Evolutionary conservation across 352 stramenopile genomes (phyloP).

Genomic region (Globisporangium ultimum): DNA sequence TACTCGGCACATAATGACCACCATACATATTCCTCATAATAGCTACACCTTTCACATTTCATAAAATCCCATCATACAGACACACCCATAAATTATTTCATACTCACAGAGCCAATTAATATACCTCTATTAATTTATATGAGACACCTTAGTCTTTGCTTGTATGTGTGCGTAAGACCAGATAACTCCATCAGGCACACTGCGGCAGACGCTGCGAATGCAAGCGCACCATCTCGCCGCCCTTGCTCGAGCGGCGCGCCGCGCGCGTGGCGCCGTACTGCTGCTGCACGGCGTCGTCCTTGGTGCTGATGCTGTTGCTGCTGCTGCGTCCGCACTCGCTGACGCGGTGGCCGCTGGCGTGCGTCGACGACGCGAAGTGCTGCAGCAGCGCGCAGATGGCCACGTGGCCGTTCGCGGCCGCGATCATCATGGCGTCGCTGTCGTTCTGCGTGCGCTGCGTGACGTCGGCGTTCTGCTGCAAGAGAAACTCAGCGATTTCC

Average conservation of each 20-base stretch:
- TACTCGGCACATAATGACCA: too few species aligned
- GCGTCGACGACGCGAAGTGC: slow-evolving; percentile 21
- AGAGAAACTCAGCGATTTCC: slow-evolving; percentile 55
- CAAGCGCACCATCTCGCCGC: slow-evolving; percentile 33
- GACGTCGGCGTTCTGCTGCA: slow-evolving; percentile 62
- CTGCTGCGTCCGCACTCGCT: slow-evolving; percentile 18
- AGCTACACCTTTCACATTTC: too few species aligned
- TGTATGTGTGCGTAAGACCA: slow-evolving; percentile 1
- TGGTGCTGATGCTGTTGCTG: slow-evolving; percentile 14
- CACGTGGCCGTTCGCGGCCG: slow-evolving; percentile 56
- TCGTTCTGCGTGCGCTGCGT: slow-evolving; percentile 73
- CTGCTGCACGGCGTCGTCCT: not conserved
- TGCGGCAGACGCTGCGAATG: slow-evolving; percentile 29
- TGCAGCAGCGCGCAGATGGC: slow-evolving; percentile 68
- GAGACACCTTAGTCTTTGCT: not conserved
- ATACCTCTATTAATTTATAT: too few species aligned
- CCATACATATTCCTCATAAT: too few species aligned
- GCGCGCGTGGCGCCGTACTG: too few species aligned
- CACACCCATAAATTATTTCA: too few species aligned
- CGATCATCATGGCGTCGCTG: slow-evolving; percentile 77
- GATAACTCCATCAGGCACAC: slow-evolving; percentile 7
- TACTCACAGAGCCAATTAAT: too few species aligned
- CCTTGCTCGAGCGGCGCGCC: slow-evolving; percentile 17
- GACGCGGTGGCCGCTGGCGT: slow-evolving; percentile 9
- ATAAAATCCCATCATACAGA: too few species aligned